Base-by-base conservation (phyloP, 2,329 filamentous ascomycete species). In the Xylariomycetidae sp. region DNA sequence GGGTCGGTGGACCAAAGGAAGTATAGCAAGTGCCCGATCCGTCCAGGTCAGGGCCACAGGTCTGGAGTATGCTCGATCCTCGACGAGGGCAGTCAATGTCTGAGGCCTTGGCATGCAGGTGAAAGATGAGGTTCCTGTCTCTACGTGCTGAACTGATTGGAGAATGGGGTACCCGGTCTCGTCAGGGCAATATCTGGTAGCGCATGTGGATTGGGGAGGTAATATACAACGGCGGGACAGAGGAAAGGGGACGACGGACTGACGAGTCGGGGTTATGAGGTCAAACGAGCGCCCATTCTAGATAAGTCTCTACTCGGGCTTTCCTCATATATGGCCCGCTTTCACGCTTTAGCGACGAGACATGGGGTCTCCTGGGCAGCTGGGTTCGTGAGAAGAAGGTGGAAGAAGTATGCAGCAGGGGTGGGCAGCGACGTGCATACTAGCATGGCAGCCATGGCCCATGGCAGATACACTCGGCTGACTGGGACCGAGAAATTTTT, bases 131-230 rank as follows among this genome's bases (percentile, higher is more conserved):
- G 45, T 50, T 50, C 47, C 48, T 51, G 46, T 44, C 53, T 50
- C 49, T 49, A 45, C 46, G 55, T 52, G 37, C 40, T 44, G 43
- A 42, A 52, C 55, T 53, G 50, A 62, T 61, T 64, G 59, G 57
- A 50, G 55, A 61, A 45, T 31, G 42, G 33, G 38, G 37, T 45
- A 44, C 46, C 48, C 43, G 50, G 50, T 57, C 46, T 55, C 45
- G 53, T 53, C 45, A 54, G 58, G 45, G 54, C 54, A 63, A 64
- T 63, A 64, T 64, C 49, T 52, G 59, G 50, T 55, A 56, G 59
- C 55, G 57, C 54, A 59, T 49, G 60, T 62, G 62, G 58, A 64
- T 64, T 64, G 61, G 53, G 39, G 46, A 44, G 44, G 50, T 53
- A 64, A 62, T 63, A 61, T 63, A 62, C 47, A 48, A 49, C 49